Evolutionary conservation across 1,284 basidiomycete species (phyloP).

Genomic region (Malassezia caprae): DNA sequence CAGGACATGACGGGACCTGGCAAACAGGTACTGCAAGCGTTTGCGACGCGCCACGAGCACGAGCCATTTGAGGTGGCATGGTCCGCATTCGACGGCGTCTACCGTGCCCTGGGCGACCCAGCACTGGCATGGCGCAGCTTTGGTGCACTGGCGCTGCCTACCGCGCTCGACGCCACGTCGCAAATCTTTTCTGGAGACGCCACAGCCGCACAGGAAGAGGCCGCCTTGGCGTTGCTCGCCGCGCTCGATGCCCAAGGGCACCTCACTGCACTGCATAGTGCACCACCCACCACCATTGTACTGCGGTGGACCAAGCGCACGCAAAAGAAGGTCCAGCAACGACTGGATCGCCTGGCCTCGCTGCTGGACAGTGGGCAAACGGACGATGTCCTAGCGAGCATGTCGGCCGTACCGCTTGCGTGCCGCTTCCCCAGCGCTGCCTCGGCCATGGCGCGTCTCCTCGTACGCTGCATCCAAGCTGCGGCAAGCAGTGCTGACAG

Average conservation of each 20-base stretch:
- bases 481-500: not conserved
- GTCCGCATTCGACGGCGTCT: conserved; percentile 30
- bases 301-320: conserved; percentile 12
- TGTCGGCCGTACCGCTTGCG: conserved; percentile 8
- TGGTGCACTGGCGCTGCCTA: conserved; percentile 36
- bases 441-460: not conserved
- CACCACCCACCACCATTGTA: conserved; percentile 12
- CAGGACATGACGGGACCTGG: conserved; percentile 39
- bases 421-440: not conserved
- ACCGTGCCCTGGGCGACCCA: conserved; percentile 30
- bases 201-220: not conserved
- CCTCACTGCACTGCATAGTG: conserved; percentile 2
- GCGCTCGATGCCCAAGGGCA: conserved; percentile 12
- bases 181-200: conserved; percentile 3
- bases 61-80: conserved; percentile 16
- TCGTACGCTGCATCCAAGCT: not conserved
- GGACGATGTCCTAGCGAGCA: not conserved
- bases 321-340: not conserved
- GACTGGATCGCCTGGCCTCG: not conserved
- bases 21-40: conserved; percentile 8
- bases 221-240: conserved; percentile 32
- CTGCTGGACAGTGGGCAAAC: not conserved
- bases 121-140: conserved; percentile 33
- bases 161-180: conserved; percentile 30
- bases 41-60: conserved; percentile 16